Evolutionary conservation across 148 eudicot species (phyloP), one percentile per base, ranked within the genome.

Genomic region (Euryodendron excelsum): DNA sequence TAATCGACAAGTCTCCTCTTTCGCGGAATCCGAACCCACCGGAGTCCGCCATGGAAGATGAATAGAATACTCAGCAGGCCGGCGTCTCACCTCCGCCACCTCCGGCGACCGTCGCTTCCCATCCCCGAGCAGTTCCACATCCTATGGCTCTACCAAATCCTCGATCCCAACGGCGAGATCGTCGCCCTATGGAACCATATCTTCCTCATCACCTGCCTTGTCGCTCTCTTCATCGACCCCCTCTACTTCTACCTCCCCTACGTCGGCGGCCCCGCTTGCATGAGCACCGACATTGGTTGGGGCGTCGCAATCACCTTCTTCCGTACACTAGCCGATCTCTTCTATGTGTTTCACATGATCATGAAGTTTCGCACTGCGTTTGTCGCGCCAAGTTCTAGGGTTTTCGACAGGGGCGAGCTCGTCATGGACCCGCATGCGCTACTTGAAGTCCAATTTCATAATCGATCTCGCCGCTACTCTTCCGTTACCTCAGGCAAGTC

Each of bases 341-440:
- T 89, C 78, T 94, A 87, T 41, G 7, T 90, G 36, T 65, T 92
- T n/a, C 96, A 94, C 69, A 87, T 94, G 59, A 1, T 85, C 39
- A 86, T 94, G 52, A 89, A 87, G 84, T 92, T 94, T 37, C 88
- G 98, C 1, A 94, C 91, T 15, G 94, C 98, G 45, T 94, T 90
- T 73, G 92, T 94, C 0, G 91, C 97, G 0, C 98, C 96, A 0
- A 94, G 93, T 62, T 91, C 98, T 28, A 84, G 93, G 79, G 92
- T 90, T 23, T 94, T 94, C 53, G 98, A 97, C 2, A 81, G 90
- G 59, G 98, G 98, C 2, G 98, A 94, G 77, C 97, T 94, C 36
- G 94, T 94, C 5, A 88, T 80, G 81, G 91, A 94, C 69, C 78
- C 88, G 0, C 0, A 77, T 80, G 64, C 77, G 92, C 47, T 94